Base-by-base conservation (phyloP, 495 filamentous ascomycete species). In the Penicillium egyptiacum region DNA sequence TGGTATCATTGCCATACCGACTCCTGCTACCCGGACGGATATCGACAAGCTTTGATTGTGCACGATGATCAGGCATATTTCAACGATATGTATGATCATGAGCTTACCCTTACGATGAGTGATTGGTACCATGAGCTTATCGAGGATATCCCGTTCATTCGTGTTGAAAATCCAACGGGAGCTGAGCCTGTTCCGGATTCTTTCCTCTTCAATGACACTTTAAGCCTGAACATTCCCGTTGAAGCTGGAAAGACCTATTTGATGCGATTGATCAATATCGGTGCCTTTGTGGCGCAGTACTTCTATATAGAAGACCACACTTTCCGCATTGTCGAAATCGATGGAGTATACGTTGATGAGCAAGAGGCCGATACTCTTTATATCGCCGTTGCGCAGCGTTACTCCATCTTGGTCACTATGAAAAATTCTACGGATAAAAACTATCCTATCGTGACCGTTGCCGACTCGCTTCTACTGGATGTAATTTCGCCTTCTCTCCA, bases 1-100 rank as follows among this genome's bases (percentile, higher is more conserved):
- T 92, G 90, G 90, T 92, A 92, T 62, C 89, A 92, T 67, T 89
- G 85, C 12, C 89, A 92, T 62, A 77, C 79, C 17, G 73, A 75
- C 42, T 80, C 76, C 6, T 88, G 89, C 65, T 91, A 90, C 50
- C 86, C 89, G 2, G 90, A 94, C 67, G 90, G 90, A 28, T 79
- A 89, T 31, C 79, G 87, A 44, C 87, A 86, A 1, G 81, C 88
- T 0, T 68, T 94, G 39, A 83, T 92, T 42, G 74, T 94, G 37
- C 81, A 90, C 47, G 88, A 92, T 62, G 81, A 82, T 4, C 59
- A 81, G 0, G 71, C 76, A 14, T 88, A 87, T 4, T 88, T 83
- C 63, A 62, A 70, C 30, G 79, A 76, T 53, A 67, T 82, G 61
- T 90, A 88, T 62, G 85, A 88, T 42, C 81, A 87, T 55, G 88